phyloP scores from a whole-genome alignment of 169 alveolate species.

The Cytauxzoon felis region DNA sequence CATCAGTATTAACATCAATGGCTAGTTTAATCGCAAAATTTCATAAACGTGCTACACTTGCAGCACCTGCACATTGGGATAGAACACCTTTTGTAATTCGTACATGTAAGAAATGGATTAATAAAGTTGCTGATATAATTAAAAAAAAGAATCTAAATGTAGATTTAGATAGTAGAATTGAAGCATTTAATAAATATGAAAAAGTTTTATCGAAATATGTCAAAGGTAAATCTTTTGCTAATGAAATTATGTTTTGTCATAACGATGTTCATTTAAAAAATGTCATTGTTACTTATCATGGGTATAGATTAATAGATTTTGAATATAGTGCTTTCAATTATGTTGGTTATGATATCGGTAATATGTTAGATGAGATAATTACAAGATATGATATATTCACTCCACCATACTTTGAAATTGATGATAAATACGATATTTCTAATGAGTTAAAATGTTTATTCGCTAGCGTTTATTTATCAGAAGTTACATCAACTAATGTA shows the following conservation, averaged over 20 bases:
- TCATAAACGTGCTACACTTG: conserved; percentile 1
- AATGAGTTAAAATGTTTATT: conserved; percentile 66
- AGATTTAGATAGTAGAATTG: background rate
- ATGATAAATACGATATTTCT: conserved; percentile 62
- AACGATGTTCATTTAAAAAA: conserved; percentile 77
- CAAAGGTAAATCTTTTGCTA: conserved; percentile 48
- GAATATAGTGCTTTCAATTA: conserved; percentile 74
- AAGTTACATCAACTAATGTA: conserved; percentile 39
- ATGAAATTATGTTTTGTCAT: conserved; percentile 70
- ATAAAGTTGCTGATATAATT: background rate
- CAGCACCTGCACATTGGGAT: conserved; percentile 56
- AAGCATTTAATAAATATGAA: background rate
- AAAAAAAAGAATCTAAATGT: background rate
- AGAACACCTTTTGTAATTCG: conserved; percentile 50
- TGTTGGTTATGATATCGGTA: conserved; percentile 73
- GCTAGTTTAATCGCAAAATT: conserved; percentile 52
- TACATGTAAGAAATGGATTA: conserved; percentile 48
- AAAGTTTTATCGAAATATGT: conserved; percentile 16
- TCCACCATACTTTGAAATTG: conserved; percentile 63
- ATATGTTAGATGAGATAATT: conserved; percentile 67
- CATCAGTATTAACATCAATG: conserved; percentile 58
- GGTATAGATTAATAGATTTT: conserved; percentile 71
- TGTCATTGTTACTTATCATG: conserved; percentile 59
- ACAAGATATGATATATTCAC: conserved; percentile 62
- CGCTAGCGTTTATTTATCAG: conserved; percentile 67